These are phyloP conservation scores for Dendrobium officinale DNA, from an alignment of 106 monocot genomes.

Conservation along the genomic window DNA sequence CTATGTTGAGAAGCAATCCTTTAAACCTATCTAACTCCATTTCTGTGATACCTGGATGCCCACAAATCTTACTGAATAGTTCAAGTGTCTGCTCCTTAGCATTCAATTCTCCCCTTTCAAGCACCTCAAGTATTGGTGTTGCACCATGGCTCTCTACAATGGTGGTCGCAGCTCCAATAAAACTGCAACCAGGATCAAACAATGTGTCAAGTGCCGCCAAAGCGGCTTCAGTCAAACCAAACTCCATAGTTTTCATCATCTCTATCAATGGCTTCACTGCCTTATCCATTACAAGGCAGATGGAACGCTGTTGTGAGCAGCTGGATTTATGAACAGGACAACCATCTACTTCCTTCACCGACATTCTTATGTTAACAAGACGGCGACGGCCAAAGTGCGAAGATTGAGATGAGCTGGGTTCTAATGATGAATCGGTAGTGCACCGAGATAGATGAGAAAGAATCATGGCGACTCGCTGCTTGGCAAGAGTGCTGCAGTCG, in stretches of 20 bases:
- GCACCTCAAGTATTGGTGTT: constrained; percentile 4
- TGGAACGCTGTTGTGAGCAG: neutral
- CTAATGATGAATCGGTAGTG: neutral
- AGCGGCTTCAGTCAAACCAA: constrained; percentile 4
- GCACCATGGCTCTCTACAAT: constrained; percentile 11
- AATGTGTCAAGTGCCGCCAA: constrained; percentile 6
- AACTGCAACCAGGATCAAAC: neutral
- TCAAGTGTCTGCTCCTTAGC: neutral
- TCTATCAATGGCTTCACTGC: constrained; percentile 14
- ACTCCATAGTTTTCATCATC: neutral
- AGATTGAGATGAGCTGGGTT: neutral
- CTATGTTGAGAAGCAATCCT: neutral
- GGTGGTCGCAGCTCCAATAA: neutral
- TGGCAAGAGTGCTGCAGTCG: constrained; percentile 10
- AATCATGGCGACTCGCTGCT: constrained; percentile 3
- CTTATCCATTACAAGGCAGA: constrained; percentile 9
- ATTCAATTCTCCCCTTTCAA: neutral
- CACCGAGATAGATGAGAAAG: constrained; percentile 6
- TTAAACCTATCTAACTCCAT: neutral
- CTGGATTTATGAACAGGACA: constrained; percentile 9
- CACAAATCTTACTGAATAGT: neutral
- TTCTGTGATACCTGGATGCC: neutral
- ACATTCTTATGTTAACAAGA: neutral
- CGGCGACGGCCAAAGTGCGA: too few species aligned
- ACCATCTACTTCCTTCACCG: neutral